A percentile compares a stretch with the other conserved stretches of the same genome.
Conservation (phyloP, 768 basidiomycete species). For the Pulveroboletus sp. region DNA sequence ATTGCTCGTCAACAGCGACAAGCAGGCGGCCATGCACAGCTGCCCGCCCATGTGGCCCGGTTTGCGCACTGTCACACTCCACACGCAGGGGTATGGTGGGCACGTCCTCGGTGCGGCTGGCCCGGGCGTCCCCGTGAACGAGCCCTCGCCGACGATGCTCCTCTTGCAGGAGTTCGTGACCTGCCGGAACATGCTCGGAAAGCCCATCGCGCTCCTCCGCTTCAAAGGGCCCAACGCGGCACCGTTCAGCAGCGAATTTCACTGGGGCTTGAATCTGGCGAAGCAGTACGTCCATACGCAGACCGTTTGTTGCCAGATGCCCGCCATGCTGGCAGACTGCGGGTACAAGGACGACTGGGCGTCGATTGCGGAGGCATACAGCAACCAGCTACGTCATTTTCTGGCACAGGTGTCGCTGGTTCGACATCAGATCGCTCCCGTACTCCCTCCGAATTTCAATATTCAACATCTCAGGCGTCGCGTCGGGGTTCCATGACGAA, state of each 20-base stretch:
- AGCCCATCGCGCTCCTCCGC: constrained; percentile 19
- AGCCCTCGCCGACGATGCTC: constrained; percentile 29
- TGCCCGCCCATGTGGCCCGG: constrained; percentile 29
- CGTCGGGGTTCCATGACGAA: constrained; percentile 19
- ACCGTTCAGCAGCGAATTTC: constrained; percentile 26
- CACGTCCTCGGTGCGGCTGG: constrained; percentile 15
- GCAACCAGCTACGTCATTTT: constrained; percentile 29
- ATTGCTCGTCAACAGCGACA: constrained; percentile 33
- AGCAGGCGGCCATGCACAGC: constrained; percentile 28
- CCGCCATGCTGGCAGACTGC: constrained; percentile 24
- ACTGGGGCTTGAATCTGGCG: constrained; percentile 25
- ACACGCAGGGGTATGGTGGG: constrained; percentile 28
- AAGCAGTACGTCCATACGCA: constrained; percentile 27
- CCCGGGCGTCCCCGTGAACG: constrained; percentile 22
- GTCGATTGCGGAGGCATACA: constrained; percentile 27
- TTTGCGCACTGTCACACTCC: constrained; percentile 25
- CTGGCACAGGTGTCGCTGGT: constrained; percentile 29
- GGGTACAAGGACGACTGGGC: constrained; percentile 29
- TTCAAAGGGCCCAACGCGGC: constrained; percentile 32
- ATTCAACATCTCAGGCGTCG: constrained; percentile 30
- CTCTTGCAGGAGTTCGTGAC: constrained; percentile 28
- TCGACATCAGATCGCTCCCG: constrained; percentile 29
- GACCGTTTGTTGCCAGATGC: constrained; percentile 18
- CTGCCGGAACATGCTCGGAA: constrained; percentile 18
- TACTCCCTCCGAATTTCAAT: constrained; percentile 32